These are phyloP conservation scores for Pleurotus sapidus DNA, from an alignment of 768 basidiomycete species.

Conservation along the genomic window DNA sequence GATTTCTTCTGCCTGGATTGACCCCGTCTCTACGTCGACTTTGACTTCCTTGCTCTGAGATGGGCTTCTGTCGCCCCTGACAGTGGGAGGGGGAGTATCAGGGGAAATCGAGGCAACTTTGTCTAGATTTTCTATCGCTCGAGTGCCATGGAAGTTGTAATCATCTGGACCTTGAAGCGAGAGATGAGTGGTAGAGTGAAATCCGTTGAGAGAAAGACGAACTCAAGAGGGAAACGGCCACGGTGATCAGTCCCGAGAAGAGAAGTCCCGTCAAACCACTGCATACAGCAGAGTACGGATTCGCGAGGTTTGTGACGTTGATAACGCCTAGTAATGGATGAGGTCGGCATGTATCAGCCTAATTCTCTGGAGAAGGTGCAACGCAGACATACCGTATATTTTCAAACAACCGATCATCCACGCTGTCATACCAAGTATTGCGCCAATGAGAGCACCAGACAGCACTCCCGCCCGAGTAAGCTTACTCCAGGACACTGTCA, in stretches of 20 bases:
- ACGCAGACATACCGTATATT: conserved; percentile 33
- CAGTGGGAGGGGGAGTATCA: not conserved
- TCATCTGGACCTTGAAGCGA: conserved; percentile 24
- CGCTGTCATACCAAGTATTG: conserved; percentile 39
- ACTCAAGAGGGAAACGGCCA: conserved; percentile 33
- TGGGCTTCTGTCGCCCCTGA: not conserved
- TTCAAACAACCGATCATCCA: conserved; percentile 54
- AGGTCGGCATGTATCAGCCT: too few relatives aligned
- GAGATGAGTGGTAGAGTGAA: not conserved
- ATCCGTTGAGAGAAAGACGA: conserved; percentile 6
- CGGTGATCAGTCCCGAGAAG: conserved; percentile 33
- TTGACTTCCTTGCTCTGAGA: conserved; percentile 15
- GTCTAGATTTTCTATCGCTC: conserved; percentile 29
- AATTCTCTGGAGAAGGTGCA: not conserved
- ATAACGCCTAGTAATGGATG: conserved; percentile 31
- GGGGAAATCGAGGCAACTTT: not conserved
- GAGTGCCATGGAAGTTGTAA: conserved; percentile 35
- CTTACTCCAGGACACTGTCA: conserved; percentile 46
- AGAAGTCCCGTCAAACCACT: conserved; percentile 34
- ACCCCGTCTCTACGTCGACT: not conserved
- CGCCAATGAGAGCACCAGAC: conserved; percentile 37
- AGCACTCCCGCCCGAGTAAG: conserved; percentile 37
- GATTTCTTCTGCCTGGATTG: not conserved
- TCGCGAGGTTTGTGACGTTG: conserved; percentile 31
- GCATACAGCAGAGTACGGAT: conserved; percentile 37